Evolutionary conservation across 495 filamentous ascomycete genomes (phyloP).

Genomic region (Penicillium crystallinum): DNA sequence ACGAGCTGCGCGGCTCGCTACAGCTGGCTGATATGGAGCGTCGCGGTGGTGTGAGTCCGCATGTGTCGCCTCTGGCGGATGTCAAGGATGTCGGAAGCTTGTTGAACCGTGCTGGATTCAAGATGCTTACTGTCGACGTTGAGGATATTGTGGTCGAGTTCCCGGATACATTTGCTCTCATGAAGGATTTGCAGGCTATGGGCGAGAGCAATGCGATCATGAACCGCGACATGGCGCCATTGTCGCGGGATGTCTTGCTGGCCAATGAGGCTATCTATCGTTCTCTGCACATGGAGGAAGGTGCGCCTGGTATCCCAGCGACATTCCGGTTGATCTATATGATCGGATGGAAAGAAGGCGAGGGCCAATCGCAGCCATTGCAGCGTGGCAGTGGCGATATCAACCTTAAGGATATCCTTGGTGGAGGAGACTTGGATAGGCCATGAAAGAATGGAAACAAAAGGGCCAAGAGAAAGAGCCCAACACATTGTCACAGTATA

Average conservation of each 20-base stretch:
- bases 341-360: constrained; percentile 95
- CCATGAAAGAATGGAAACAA: constrained; percentile 16
- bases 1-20: constrained; percentile 87
- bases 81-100: constrained; percentile 87
- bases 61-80: constrained; percentile 86
- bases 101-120: constrained; percentile 82
- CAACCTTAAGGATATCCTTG: constrained; percentile 77
- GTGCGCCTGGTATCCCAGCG: constrained; percentile 68
- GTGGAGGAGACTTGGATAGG: constrained; percentile 47
- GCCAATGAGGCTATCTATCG: constrained; percentile 88
- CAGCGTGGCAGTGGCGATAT: constrained; percentile 76
- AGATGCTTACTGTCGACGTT: constrained; percentile 92
- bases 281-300: constrained; percentile 68
- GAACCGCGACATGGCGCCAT: constrained; percentile 67
- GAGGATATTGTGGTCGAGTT: constrained; percentile 96
- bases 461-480: constrained; percentile 4
- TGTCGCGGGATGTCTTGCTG: constrained; percentile 77
- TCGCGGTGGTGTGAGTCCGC: constrained; percentile 79
- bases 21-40: constrained; percentile 90
- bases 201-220: constrained; percentile 84
- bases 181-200: constrained; percentile 92
- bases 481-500: constrained; percentile 25
- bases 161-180: constrained; percentile 85
- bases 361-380: constrained; percentile 71
- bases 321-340: constrained; percentile 93